Evolutionary conservation across 306 rosid species (phyloP).

Genomic region (Rosa persica): DNA sequence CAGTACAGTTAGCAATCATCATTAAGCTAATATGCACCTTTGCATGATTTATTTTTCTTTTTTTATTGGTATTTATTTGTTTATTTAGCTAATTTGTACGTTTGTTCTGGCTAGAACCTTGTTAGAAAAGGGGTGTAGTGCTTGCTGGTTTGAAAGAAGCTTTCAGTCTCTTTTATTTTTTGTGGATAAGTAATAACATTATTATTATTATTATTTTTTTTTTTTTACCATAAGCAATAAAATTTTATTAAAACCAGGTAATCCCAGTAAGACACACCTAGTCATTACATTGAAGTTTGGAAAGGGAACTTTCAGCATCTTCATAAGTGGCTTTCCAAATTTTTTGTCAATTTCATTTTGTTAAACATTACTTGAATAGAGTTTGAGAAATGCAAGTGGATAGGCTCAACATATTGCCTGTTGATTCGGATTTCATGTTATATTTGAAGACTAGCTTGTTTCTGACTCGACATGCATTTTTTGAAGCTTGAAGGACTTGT

Average conservation of each 20-base stretch:
- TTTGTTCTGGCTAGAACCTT: not conserved
- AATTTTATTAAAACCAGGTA: not conserved
- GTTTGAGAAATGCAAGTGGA: not conserved
- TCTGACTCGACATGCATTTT: not conserved
- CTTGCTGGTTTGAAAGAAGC: not conserved
- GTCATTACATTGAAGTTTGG: not conserved
- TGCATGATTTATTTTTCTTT: not conserved
- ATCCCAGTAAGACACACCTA: not conserved
- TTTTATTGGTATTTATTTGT: not conserved
- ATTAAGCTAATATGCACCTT: conserved; percentile 2
- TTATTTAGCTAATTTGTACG: not conserved
- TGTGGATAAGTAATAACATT: not conserved
- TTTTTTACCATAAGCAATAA: not conserved
- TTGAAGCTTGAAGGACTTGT: not conserved
- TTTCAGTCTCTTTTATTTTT: not conserved
- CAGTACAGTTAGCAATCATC: not conserved
- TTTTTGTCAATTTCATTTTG: not conserved
- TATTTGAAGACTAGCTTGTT: not conserved
- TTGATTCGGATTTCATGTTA: not conserved
- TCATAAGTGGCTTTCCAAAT: not conserved
- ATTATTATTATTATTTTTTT: too few relatives aligned
- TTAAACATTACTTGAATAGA: not conserved
- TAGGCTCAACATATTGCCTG: not conserved
- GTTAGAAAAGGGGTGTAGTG: not conserved
- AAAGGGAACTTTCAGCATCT: not conserved